Conservation (phyloP, 1,284 basidiomycete genomes). For the Athelia sp. region DNA sequence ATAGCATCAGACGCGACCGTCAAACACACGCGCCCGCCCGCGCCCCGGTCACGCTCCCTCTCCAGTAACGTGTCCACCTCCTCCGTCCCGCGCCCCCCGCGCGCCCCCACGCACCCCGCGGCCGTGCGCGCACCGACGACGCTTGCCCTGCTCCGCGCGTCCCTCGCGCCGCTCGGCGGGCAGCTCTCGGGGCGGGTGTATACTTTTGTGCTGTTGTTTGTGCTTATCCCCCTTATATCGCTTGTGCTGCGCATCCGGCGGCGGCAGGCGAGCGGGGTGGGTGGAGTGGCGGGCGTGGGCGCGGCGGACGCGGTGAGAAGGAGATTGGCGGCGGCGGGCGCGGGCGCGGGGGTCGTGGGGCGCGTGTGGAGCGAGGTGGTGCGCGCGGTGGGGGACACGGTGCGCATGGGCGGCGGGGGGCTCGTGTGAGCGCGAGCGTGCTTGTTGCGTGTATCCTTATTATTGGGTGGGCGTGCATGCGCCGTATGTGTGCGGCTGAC, state of each 20-base stretch:
- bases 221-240: conserved; percentile 60
- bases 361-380: conserved; percentile 51
- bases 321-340: conserved; percentile 38
- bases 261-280: not conserved
- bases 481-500: too few relatives aligned
- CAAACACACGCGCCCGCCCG: not conserved
- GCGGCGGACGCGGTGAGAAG: conserved; percentile 56
- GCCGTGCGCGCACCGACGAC: conserved; percentile 33
- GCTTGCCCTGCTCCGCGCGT: conserved; percentile 41
- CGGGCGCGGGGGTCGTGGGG: conserved; percentile 32
- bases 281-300: conserved; percentile 13
- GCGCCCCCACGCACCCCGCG: conserved; percentile 10
- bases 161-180: conserved; percentile 41
- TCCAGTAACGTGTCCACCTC: not conserved
- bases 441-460: too few relatives aligned
- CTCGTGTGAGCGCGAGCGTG: conserved; percentile 55
- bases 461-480: too few relatives aligned
- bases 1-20: not conserved
- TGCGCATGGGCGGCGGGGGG: conserved; percentile 72
- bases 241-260: conserved; percentile 44
- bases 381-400: conserved; percentile 57
- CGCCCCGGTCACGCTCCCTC: not conserved
- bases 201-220: conserved; percentile 48
- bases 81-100: conserved; percentile 6
- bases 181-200: conserved; percentile 26